phyloP scores from a whole-genome alignment of 2,329 filamentous ascomycete species.

The Zymoseptoria crescenta region DNA sequence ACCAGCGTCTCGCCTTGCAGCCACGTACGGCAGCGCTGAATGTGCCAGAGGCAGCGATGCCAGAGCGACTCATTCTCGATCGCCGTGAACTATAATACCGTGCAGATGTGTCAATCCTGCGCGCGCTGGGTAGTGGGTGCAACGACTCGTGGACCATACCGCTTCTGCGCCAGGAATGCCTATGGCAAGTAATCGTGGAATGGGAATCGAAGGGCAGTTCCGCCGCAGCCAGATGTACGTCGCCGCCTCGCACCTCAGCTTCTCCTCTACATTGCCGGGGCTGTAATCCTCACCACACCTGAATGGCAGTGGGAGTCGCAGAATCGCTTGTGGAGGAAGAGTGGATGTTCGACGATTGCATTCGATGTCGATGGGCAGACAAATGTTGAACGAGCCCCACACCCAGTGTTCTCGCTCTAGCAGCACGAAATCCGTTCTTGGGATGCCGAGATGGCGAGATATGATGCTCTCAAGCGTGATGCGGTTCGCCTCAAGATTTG shows the following conservation, averaged over 20 bases:
- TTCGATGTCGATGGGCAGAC: neutral
- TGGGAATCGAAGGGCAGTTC: conserved; percentile 33
- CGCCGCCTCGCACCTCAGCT: conserved; percentile 24
- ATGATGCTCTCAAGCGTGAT: neutral
- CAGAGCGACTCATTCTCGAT: conserved; percentile 7
- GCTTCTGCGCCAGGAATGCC: conserved; percentile 21
- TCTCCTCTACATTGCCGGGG: conserved; percentile 37
- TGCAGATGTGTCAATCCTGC: neutral
- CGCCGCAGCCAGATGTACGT: conserved; percentile 35
- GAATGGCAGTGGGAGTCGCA: conserved; percentile 17
- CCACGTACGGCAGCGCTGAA: conserved; percentile 3
- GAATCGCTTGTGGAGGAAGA: neutral
- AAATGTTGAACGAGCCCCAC: neutral
- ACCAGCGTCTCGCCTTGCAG: conserved; percentile 3
- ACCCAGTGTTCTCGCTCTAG: neutral
- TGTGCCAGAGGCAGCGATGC: conserved; percentile 5
- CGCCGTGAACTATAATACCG: conserved; percentile 6
- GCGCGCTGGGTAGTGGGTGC: neutral
- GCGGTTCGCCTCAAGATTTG: neutral
- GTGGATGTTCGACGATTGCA: neutral
- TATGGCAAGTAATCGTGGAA: conserved; percentile 31
- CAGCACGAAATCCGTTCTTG: neutral
- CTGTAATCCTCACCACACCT: conserved; percentile 29
- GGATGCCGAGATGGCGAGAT: neutral
- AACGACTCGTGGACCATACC: neutral